Percentiles rank a stretch among this genome's conserved stretches.
Conservation (phyloP, 495 filamentous ascomycete species). For the Aspergillus kassunensis region DNA sequence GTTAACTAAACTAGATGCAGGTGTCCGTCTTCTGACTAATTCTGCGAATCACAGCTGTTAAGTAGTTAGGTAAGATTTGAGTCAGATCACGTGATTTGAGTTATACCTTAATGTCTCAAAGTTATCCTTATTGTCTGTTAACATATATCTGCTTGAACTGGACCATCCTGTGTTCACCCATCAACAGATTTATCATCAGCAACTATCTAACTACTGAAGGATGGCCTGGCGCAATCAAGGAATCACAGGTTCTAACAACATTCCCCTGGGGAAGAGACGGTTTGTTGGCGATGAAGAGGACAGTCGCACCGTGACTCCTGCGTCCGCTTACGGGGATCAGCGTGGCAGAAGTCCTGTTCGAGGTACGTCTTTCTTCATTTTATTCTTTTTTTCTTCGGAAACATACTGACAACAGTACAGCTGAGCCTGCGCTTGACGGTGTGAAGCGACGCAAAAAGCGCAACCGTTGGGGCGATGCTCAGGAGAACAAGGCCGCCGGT, state of each 20-base stretch:
- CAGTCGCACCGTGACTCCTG: conserved; percentile 53
- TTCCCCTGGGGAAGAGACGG: conserved; percentile 86
- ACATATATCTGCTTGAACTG: background rate
- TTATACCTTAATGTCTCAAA: conserved; percentile 10
- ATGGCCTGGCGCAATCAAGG: conserved; percentile 96
- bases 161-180: conserved; percentile 1
- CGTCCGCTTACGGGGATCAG: conserved; percentile 51
- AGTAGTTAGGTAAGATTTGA: no score
- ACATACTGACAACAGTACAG: conserved; percentile 20
- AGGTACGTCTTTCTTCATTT: conserved; percentile 38
- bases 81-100: conserved; percentile 18
- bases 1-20: no score
- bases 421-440: conserved; percentile 61
- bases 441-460: conserved; percentile 87
- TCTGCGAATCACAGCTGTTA: no score
- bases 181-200: background rate
- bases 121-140: no score
- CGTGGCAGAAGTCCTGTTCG: conserved; percentile 73
- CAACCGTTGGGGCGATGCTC: conserved; percentile 94
- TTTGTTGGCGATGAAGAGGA: conserved; percentile 68
- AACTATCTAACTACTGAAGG: conserved; percentile 8
- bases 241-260: conserved; percentile 97
- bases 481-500: conserved; percentile 96
- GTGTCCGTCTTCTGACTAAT: no score
- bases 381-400: background rate